Base-by-base conservation (phyloP, 2,329 filamentous ascomycete genomes). In the Colletotrichum tanaceti region DNA sequence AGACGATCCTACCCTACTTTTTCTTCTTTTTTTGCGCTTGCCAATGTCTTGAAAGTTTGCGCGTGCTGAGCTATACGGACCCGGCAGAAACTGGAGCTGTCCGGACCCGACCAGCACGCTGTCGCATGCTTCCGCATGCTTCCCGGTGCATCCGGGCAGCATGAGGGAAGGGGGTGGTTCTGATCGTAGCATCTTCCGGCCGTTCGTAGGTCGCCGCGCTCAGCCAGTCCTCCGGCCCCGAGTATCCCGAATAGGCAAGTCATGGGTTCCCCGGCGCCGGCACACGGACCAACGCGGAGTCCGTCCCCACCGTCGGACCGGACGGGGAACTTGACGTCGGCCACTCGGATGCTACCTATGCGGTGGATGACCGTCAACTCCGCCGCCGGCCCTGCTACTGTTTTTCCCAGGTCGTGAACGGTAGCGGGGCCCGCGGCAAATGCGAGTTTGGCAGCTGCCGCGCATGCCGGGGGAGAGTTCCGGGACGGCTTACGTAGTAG, bases 171-270 rank as follows among this genome's bases (percentile, higher is more conserved):
- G 3, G 18, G 5, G 3, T 11, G 5, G n/a, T 10, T 6, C 11
- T 11, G n/a, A 3, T 32, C 2, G 4, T 18, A 11, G 28, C 2
- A 20, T 18, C 11, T 20, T 18, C 3, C 11, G 6, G 35, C 50
- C 52, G 53, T 44, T 60, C 53, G 43, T 44, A 18, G 43, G 38
- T 35, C 41, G 14, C 5, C 43, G 24, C 18, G 0, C 5, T 11
- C 38, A 3, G 5, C 41, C 60, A 57, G 60, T 63, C 52, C 22
- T 38, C 35, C 52, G n/a, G 13, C 18, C 13, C 13, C 22, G 3
- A 18, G 2, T 5, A 32, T 58, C 61, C 61, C 43, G 16, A 63
- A 50, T 63, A 63, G 61, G 61, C 52, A 69, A 65, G 66, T 69
- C 43, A 20, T 22, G 62, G 65, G 50, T 38, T 62, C n/a, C 35